These are phyloP conservation scores for Isatis tinctoria DNA, from an alignment of 345 rosid species.

Conservation along the genomic window DNA sequence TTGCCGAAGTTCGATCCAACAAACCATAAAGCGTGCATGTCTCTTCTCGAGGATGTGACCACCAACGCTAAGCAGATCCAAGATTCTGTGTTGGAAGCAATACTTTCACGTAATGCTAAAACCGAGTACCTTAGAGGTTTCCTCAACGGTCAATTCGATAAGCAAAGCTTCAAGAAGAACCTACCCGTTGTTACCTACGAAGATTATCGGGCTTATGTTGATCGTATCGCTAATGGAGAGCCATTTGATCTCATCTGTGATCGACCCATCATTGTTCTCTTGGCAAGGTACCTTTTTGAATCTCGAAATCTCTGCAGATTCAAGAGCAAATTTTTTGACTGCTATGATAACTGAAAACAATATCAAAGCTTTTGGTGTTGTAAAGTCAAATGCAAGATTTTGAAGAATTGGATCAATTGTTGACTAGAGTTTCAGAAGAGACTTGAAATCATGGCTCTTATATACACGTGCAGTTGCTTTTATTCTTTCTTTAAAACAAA, in stretches of 20 bases:
- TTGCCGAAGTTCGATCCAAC: constrained; percentile 46
- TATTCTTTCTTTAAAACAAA: no score
- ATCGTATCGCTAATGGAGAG: constrained; percentile 72
- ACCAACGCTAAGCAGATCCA: constrained; percentile 53
- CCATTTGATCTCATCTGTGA: constrained; percentile 55
- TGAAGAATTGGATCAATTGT: not conserved
- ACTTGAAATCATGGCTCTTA: no score
- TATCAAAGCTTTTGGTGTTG: not conserved
- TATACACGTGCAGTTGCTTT: no score
- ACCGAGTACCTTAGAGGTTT: constrained; percentile 56
- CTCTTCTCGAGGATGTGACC: constrained; percentile 65
- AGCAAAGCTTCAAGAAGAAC: constrained; percentile 48
- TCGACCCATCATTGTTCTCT: constrained; percentile 64
- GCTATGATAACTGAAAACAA: not conserved
- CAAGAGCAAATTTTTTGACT: not conserved
- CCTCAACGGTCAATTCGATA: constrained; percentile 45
- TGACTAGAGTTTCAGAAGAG: not conserved
- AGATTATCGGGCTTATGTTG: constrained; percentile 52
- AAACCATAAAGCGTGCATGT: constrained; percentile 52
- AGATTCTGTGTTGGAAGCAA: constrained; percentile 46
- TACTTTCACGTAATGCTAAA: constrained; percentile 45
- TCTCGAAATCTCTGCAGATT: not conserved
- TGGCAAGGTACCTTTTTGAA: constrained; percentile 51
- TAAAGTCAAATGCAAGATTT: not conserved
- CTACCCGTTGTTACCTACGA: constrained; percentile 75